Evolutionary conservation across 129 eudicot genomes (phyloP), one percentile per base, ranked within the genome.

Genomic region (Erigeron canadensis): DNA sequence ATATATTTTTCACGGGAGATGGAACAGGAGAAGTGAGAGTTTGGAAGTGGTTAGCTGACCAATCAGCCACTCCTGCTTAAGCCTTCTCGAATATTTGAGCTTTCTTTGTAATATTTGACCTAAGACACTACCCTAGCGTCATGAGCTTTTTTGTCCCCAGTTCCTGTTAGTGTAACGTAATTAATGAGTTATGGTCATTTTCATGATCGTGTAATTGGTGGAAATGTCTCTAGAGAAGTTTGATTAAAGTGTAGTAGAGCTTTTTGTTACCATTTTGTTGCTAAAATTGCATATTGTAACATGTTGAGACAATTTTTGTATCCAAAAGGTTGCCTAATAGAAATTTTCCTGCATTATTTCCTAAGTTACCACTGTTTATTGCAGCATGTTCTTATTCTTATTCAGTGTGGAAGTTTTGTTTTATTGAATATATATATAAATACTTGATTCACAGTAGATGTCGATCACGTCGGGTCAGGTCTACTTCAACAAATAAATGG

Each of bases 1-100:
- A 89, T 71, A 75, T 94, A 34, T 94, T 94, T 78, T 89, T 94
- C 75, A 94, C 96, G 0, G 98, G 98, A 1, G 98, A 94, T 28
- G 98, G 96, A 77, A 85, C 95, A 9, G 96, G 98, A 34, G 87
- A 80, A 72, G 95, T 94, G 40, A 85, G 80, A 79, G 98, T 94
- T 40, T 94, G 98, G 98, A 75, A 79, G 18, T 89, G 95, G 96
- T 73, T 82, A 40, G 84, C 89, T 10, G 92, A 94, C 67, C 80
- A 88, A 68, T 73, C 77, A 34, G 54, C 69, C 38, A 47, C 81
- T 39, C 56, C 95, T 12, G 23, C 87, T 34, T 6, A 71, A 76
- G 7, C 95, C 34, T 28, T 2, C 34, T 28, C 34, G 0, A 28
- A 13, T 6, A 13, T 54, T 51, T 22, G 79, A 74, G 79, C 10